Evolutionary conservation across 345 rosid species (phyloP).

Genomic region (Tarenaya hassleriana): DNA sequence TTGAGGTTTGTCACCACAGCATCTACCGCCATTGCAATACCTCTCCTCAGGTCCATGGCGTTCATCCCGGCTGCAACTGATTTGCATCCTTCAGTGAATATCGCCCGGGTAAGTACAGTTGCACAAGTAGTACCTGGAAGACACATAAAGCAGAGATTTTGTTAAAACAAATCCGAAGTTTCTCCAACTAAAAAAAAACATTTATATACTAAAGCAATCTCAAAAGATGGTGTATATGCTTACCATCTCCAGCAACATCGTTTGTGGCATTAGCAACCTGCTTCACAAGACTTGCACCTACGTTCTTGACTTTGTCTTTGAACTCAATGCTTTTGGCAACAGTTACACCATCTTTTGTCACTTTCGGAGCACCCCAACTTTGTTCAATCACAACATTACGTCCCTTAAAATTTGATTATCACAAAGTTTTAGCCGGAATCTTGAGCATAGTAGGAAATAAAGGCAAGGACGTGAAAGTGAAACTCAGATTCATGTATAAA

Average conservation of each 20-base stretch:
- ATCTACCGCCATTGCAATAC: slow-evolving; percentile 94
- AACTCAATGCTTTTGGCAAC: slow-evolving; percentile 97
- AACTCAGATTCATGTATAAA: too few relatives aligned
- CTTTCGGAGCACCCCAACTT: slow-evolving; percentile 96
- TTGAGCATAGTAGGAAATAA: not conserved
- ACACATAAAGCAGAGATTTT: not conserved
- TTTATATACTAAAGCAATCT: too few relatives aligned
- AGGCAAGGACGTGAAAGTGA: too few relatives aligned
- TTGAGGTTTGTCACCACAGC: slow-evolving; percentile 78
- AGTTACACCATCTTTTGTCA: slow-evolving; percentile 96
- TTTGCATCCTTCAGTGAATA: slow-evolving; percentile 89
- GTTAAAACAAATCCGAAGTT: not conserved
- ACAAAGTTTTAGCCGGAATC: not conserved
- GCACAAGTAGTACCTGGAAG: slow-evolving; percentile 90
- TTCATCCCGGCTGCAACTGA: slow-evolving; percentile 99
- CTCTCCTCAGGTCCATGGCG: slow-evolving; percentile 91
- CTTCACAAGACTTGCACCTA: slow-evolving; percentile 98
- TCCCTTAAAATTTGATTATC: slow-evolving; percentile 40
- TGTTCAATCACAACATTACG: slow-evolving; percentile 90
- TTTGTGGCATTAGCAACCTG: slow-evolving; percentile 99
- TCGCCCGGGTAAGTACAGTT: slow-evolving; percentile 77
- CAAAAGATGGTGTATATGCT: slow-evolving; percentile 10
- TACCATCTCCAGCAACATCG: slow-evolving; percentile 96
- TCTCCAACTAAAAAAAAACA: too few relatives aligned
- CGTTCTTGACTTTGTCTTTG: slow-evolving; percentile 73